phyloP scores from a whole-genome alignment of 2,329 filamentous ascomycete species.

The Pseudogymnoascus sp. region DNA sequence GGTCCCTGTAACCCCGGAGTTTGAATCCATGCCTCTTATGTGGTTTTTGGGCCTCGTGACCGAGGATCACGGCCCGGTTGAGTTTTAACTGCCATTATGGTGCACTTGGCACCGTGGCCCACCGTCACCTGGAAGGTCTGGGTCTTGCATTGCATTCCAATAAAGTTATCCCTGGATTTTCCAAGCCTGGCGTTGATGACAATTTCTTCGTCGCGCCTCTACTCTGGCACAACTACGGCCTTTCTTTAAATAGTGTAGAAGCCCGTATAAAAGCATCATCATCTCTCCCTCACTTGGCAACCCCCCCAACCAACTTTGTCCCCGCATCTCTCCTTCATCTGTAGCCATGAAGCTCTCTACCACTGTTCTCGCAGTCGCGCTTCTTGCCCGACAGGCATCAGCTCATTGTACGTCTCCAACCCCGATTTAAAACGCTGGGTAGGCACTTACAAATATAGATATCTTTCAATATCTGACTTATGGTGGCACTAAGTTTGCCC shows the following conservation, averaged over 20 bases:
- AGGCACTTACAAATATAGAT: neutral
- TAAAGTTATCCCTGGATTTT: neutral
- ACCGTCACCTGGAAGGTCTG: neutral
- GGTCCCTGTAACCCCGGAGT: neutral
- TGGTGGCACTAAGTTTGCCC: conserved; percentile 7
- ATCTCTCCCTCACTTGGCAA: neutral
- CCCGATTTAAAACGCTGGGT: neutral
- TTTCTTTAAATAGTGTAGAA: neutral
- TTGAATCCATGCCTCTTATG: neutral
- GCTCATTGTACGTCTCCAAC: neutral
- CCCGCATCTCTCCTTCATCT: neutral
- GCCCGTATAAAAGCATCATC: neutral
- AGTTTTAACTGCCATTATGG: neutral
- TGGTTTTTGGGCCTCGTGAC: neutral
- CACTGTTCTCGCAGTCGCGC: neutral
- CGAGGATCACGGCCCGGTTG: conserved; percentile 2
- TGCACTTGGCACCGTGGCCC: neutral
- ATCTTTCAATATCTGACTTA: conserved; percentile 10
- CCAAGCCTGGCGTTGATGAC: neutral
- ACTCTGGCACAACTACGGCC: neutral
- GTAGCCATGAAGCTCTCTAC: neutral
- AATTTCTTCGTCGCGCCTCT: neutral
- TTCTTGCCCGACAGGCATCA: conserved; percentile 4
- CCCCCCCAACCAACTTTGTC: neutral
- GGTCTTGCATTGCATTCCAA: neutral